phyloP scores from a whole-genome alignment of 2,329 filamentous ascomycete genomes.

The Dothidotthia symphoricarpi region DNA sequence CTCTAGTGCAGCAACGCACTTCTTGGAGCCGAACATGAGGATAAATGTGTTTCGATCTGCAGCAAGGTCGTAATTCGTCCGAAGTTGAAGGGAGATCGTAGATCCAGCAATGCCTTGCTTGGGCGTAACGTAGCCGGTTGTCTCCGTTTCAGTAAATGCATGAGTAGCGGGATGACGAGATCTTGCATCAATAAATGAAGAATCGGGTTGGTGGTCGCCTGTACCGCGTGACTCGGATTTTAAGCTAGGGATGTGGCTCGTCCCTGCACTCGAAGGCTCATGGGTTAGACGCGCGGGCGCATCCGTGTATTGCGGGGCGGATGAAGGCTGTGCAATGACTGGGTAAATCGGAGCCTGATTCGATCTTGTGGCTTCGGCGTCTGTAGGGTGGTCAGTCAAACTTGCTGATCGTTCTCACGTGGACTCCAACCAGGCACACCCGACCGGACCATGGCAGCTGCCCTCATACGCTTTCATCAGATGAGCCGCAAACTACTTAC shows the following conservation, averaged over 20 bases:
- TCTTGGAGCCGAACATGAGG: slow-evolving; percentile 77
- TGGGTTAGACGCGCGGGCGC: slow-evolving; percentile 52
- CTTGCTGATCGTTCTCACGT: slow-evolving; percentile 38
- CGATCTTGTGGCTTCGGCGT: slow-evolving; percentile 60
- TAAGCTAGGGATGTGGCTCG: slow-evolving; percentile 49
- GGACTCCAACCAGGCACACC: slow-evolving; percentile 36
- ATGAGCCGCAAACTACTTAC: slow-evolving; percentile 59
- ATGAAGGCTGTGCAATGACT: slow-evolving; percentile 51
- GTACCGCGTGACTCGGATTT: slow-evolving; percentile 50
- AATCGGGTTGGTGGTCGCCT: slow-evolving; percentile 47
- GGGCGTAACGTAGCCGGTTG: slow-evolving; percentile 65
- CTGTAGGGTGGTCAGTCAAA: slow-evolving; percentile 52
- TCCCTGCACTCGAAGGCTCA: slow-evolving; percentile 47
- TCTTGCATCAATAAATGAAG: slow-evolving; percentile 57
- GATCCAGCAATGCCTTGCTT: slow-evolving; percentile 66
- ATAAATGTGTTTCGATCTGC: slow-evolving; percentile 55
- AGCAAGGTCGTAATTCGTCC: slow-evolving; percentile 71
- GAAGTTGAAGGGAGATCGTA: slow-evolving; percentile 70
- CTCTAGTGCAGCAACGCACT: slow-evolving; percentile 65
- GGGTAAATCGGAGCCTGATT: slow-evolving; percentile 56
- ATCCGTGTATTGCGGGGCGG: slow-evolving; percentile 50
- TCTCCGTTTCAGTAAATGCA: slow-evolving; percentile 51
- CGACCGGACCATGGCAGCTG: slow-evolving; percentile 40
- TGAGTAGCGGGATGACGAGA: slow-evolving; percentile 54
- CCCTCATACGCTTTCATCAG: slow-evolving; percentile 32